A percentile compares a stretch with the other conserved stretches of the same genome.
Conservation (phyloP, 768 basidiomycete genomes). For the Boletus insuetus region DNA sequence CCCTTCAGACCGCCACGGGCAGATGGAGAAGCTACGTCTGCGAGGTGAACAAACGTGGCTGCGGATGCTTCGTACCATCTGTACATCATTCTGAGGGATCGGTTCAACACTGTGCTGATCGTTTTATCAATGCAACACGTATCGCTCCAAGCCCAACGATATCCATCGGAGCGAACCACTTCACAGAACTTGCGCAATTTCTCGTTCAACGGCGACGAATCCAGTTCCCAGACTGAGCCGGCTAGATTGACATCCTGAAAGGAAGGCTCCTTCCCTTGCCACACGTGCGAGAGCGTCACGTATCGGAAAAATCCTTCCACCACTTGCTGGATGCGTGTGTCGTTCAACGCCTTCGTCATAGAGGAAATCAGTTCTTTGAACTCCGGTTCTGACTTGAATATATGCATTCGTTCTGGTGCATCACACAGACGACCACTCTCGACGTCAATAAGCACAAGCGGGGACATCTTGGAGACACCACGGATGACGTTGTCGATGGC, state of each 20-base stretch:
- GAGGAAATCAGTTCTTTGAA: slow-evolving; percentile 10
- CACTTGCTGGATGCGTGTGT: not conserved
- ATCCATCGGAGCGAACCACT: slow-evolving; percentile 1
- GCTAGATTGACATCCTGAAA: slow-evolving; percentile 5
- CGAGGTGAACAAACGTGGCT: slow-evolving; percentile 1
- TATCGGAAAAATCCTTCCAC: slow-evolving; percentile 6
- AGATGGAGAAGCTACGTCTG: not conserved
- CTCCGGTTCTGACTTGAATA: not conserved
- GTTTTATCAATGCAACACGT: slow-evolving; percentile 16
- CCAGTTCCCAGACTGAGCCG: slow-evolving; percentile 5
- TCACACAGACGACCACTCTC: not conserved
- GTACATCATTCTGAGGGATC: slow-evolving; percentile 14
- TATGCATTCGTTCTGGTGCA: not conserved
- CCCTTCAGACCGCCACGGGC: not conserved
- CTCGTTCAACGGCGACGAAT: not conserved
- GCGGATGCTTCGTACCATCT: slow-evolving; percentile 10
- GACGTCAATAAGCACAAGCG: not conserved
- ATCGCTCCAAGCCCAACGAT: slow-evolving; percentile 15
- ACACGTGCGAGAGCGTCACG: slow-evolving; percentile 12
- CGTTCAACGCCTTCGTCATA: slow-evolving; percentile 3
- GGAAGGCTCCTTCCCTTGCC: slow-evolving; percentile 11
- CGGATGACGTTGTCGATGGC: not conserved
- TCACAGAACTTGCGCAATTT: slow-evolving; percentile 13
- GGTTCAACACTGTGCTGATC: slow-evolving; percentile 1
- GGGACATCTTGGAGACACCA: not conserved